Conservation (phyloP, 331 rosid genomes). For the Phaseolus coccineus region DNA sequence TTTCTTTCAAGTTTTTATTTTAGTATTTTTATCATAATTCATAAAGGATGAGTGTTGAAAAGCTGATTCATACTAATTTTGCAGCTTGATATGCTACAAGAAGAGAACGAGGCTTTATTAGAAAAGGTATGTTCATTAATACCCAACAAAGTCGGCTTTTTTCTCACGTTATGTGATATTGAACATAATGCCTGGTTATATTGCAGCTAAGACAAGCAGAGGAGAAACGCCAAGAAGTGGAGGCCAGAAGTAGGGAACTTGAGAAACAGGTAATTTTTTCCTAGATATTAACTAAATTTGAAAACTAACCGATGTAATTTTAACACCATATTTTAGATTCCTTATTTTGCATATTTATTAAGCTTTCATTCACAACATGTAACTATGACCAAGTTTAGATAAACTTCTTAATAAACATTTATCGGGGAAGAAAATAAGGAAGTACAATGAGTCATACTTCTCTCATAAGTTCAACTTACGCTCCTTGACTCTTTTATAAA, state of each 20-base stretch:
- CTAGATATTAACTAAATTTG: slow-evolving; percentile 29
- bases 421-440: background rate
- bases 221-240: slow-evolving; percentile 84
- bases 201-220: slow-evolving; percentile 85
- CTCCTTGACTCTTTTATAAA: background rate
- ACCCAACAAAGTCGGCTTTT: slow-evolving; percentile 11
- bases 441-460: background rate
- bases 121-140: slow-evolving; percentile 71
- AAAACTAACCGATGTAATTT: slow-evolving; percentile 3
- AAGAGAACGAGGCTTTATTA: slow-evolving; percentile 71
- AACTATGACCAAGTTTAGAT: slow-evolving; percentile 3
- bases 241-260: slow-evolving; percentile 92
- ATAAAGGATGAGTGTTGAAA: slow-evolving; percentile 28
- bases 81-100: slow-evolving; percentile 99
- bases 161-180: slow-evolving; percentile 31
- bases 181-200: slow-evolving; percentile 44
- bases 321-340: slow-evolving; percentile 33
- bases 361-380: background rate
- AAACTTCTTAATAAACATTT: background rate
- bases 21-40: slow-evolving; percentile 24
- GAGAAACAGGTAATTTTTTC: slow-evolving; percentile 79
- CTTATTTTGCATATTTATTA: slow-evolving; percentile 21
- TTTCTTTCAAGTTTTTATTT: slow-evolving; percentile 30
- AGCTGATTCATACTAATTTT: slow-evolving; percentile 49
- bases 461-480: background rate